Conservation (phyloP, 352 stramenopile genomes). For the Globisporangium perplexum region DNA sequence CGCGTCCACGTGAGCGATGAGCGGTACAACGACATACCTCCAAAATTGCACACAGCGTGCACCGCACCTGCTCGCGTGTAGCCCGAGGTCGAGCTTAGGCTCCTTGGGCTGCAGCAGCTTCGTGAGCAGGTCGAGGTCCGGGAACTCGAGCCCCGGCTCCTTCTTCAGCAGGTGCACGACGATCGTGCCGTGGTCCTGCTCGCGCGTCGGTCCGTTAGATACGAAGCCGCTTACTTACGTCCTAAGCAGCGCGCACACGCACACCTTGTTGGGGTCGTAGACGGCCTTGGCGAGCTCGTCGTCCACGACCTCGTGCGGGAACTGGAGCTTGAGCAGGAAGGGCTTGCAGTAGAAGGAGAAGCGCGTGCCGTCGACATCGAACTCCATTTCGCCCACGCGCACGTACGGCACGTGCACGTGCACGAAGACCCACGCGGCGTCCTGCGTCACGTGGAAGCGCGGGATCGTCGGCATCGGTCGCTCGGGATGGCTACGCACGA, state of each 20-base stretch:
- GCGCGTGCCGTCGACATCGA: slow-evolving; percentile 81
- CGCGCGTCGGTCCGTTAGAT: background rate
- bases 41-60: too few species aligned
- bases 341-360: slow-evolving; percentile 97
- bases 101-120: slow-evolving; percentile 81
- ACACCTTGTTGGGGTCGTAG: slow-evolving; percentile 90
- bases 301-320: slow-evolving; percentile 87
- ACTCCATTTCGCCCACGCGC: slow-evolving; percentile 90
- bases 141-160: slow-evolving; percentile 81
- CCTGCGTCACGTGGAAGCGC: slow-evolving; percentile 81
- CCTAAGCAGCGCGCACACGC: too few species aligned
- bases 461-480: slow-evolving; percentile 64
- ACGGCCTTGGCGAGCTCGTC: slow-evolving; percentile 88
- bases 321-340: slow-evolving; percentile 96
- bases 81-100: slow-evolving; percentile 28
- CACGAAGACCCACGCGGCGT: slow-evolving; percentile 77
- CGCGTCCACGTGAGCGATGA: too few species aligned
- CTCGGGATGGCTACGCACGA: too few species aligned
- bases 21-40: background rate
- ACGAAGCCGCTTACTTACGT: background rate
- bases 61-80: slow-evolving; percentile 22
- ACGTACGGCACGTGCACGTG: slow-evolving; percentile 89
- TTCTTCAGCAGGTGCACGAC: slow-evolving; percentile 89
- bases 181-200: slow-evolving; percentile 90
- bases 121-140: slow-evolving; percentile 91